These are phyloP conservation scores for Stagonosporopsis rhizophila DNA, from an alignment of 2,329 filamentous ascomycete genomes.

Conservation along the genomic window DNA sequence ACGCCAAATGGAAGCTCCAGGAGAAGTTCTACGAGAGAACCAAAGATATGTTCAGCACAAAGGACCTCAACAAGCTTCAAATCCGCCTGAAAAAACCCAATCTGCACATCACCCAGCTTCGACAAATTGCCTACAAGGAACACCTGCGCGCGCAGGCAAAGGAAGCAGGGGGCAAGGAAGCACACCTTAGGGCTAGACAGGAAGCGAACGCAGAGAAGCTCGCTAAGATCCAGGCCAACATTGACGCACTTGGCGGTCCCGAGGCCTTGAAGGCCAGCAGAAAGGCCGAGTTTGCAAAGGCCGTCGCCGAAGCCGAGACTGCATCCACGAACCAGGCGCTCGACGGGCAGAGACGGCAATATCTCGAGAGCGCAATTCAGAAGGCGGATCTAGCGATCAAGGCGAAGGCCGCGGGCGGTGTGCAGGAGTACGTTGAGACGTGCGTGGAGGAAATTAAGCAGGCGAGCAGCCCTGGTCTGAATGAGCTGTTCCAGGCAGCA, in stretches of 20 bases:
- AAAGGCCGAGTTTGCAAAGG: constrained; percentile 21
- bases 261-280: constrained; percentile 16
- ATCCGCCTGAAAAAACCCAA: constrained; percentile 20
- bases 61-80: constrained; percentile 23
- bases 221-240: constrained; percentile 7
- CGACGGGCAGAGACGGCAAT: constrained; percentile 21
- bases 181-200: constrained; percentile 16
- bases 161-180: constrained; percentile 26
- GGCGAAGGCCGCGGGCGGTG: constrained; percentile 22
- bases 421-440: constrained; percentile 28
- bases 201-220: constrained; percentile 13
- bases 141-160: constrained; percentile 22
- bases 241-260: constrained; percentile 20
- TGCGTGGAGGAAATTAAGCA: constrained; percentile 19
- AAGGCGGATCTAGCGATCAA: constrained; percentile 33
- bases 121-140: constrained; percentile 26
- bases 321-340: constrained; percentile 26
- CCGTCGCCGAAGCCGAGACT: constrained; percentile 29
- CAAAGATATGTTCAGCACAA: constrained; percentile 19
- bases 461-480: constrained; percentile 10
- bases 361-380: constrained; percentile 25
- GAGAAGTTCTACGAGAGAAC: constrained; percentile 21
- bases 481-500: constrained; percentile 1
- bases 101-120: constrained; percentile 12
- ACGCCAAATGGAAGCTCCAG: constrained; percentile 12